phyloP scores from a whole-genome alignment of 2,329 filamentous ascomycete genomes.

The Ophiostoma sp. region DNA sequence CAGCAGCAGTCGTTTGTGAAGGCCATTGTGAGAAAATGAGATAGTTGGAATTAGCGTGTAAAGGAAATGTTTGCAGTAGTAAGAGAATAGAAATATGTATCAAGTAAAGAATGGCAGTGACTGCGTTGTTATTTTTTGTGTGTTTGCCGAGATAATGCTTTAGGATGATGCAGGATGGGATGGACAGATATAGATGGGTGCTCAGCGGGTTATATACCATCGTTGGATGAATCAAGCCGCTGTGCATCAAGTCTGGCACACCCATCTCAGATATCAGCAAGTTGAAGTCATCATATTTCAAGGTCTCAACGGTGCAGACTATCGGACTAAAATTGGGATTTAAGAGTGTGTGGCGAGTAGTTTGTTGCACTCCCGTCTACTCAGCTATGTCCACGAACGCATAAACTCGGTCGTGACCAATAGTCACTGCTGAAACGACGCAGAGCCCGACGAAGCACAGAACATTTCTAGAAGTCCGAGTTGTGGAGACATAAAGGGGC shows the following conservation, averaged over 20 bases:
- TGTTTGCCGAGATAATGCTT: background rate
- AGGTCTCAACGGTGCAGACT: too few relatives aligned
- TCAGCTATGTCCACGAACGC: background rate
- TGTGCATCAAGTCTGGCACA: background rate
- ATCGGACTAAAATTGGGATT: too few relatives aligned
- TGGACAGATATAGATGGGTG: background rate
- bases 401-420: slow-evolving; percentile 3
- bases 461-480: background rate
- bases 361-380: background rate
- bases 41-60: too few relatives aligned
- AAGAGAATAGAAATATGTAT: background rate
- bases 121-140: background rate
- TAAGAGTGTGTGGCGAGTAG: background rate
- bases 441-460: background rate
- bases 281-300: background rate
- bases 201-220: background rate
- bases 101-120: background rate
- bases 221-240: background rate
- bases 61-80: background rate
- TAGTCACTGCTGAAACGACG: background rate
- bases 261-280: background rate
- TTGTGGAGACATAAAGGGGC: slow-evolving; percentile 4
- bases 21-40: background rate
- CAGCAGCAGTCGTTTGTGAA: background rate
- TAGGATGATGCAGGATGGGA: background rate